phyloP scores from a whole-genome alignment of 1,284 basidiomycete species.

The Neolentinus lepideus region DNA sequence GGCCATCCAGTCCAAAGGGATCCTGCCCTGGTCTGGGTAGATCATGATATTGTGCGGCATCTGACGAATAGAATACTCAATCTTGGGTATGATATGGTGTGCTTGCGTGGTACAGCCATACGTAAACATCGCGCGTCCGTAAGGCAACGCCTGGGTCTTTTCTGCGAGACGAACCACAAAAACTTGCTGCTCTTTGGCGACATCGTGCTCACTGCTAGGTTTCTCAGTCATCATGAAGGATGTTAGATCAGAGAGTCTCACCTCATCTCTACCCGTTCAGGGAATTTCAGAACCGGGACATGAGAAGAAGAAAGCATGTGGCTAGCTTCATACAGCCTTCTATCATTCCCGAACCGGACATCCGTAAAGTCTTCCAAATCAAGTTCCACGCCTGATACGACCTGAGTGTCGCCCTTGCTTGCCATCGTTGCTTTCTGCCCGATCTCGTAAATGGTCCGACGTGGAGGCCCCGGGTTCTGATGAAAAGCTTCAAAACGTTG shows the following conservation, averaged over 20 bases:
- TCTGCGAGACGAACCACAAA: slow-evolving; percentile 76
- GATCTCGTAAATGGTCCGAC: slow-evolving; percentile 44
- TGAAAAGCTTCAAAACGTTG: slow-evolving; percentile 5
- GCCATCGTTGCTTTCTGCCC: slow-evolving; percentile 37
- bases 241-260: slow-evolving; percentile 25
- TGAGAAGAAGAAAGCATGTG: slow-evolving; percentile 79
- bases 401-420: slow-evolving; percentile 45
- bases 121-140: slow-evolving; percentile 84
- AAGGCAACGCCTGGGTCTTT: slow-evolving; percentile 78
- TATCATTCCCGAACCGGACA: slow-evolving; percentile 82
- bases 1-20: slow-evolving; percentile 60
- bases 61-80: slow-evolving; percentile 74
- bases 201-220: slow-evolving; percentile 63
- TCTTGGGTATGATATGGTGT: slow-evolving; percentile 71
- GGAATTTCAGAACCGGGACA: slow-evolving; percentile 55
- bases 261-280: slow-evolving; percentile 70
- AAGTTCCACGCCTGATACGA: slow-evolving; percentile 63
- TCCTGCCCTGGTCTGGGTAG: slow-evolving; percentile 57
- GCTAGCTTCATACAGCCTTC: slow-evolving; percentile 80
- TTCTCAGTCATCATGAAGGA: slow-evolving; percentile 1
- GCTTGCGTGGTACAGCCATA: slow-evolving; percentile 71
- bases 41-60: slow-evolving; percentile 63
- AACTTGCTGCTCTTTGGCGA: slow-evolving; percentile 74
- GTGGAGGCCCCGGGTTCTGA: slow-evolving; percentile 37
- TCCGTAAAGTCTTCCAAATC: slow-evolving; percentile 68